Evolutionary conservation across 345 rosid species (phyloP).

Genomic region (Abelmoschus esculentus): DNA sequence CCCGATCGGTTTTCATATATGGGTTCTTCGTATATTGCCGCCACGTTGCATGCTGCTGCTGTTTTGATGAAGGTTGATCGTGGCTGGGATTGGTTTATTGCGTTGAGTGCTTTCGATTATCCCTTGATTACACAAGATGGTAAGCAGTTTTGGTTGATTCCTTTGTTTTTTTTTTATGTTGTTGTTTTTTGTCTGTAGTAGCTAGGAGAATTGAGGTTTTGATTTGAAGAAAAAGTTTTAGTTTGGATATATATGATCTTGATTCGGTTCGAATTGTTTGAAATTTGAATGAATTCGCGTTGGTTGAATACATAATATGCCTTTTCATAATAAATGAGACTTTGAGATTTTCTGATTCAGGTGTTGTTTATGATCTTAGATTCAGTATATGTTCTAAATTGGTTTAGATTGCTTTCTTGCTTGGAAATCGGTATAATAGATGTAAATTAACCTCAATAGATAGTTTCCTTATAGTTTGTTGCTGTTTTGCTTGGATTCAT

Average conservation of each 20-base stretch:
- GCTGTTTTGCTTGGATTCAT: neutral
- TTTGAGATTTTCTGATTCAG: neutral
- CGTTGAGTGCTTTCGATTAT: constrained; percentile 82
- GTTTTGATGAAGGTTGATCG: constrained; percentile 63
- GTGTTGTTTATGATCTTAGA: neutral
- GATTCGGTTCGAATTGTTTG: neutral
- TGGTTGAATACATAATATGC: neutral
- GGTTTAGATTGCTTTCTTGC: neutral
- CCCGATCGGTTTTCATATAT: constrained; percentile 59
- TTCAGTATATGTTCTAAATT: neutral
- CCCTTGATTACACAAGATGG: constrained; percentile 95
- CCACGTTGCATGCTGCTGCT: constrained; percentile 72
- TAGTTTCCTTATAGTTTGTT: neutral
- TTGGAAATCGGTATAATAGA: neutral
- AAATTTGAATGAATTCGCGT: neutral
- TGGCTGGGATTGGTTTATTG: constrained; percentile 89
- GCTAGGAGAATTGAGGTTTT: neutral
- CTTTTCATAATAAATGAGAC: neutral
- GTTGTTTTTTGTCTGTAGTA: neutral
- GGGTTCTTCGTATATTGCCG: constrained; percentile 68
- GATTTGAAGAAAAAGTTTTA: neutral
- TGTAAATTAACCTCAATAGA: neutral
- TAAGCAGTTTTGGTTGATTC: constrained; percentile 16
- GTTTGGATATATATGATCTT: neutral
- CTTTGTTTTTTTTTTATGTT: neutral